Conservation (phyloP, 805 yeast genomes). For the Candida xiaguanensis region DNA sequence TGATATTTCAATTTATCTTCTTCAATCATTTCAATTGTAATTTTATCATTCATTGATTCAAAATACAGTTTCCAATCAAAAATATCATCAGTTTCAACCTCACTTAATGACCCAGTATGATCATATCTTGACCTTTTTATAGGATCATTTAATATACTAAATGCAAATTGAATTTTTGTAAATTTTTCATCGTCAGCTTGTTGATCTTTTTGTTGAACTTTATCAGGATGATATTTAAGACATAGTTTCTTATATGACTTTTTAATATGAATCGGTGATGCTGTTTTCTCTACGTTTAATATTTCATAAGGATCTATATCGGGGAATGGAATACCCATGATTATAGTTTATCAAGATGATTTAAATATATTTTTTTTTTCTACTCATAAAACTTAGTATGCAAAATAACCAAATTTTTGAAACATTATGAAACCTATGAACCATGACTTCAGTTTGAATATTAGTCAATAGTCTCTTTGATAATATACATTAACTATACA, state of each 20-base stretch:
- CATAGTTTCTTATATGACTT: constrained; percentile 65
- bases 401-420: not conserved
- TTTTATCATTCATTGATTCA: constrained; percentile 42
- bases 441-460: no score
- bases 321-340: constrained; percentile 42
- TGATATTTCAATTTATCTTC: constrained; percentile 67
- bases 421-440: no score
- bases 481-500: no score
- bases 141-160: constrained; percentile 61
- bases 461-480: no score
- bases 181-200: constrained; percentile 29
- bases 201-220: constrained; percentile 33
- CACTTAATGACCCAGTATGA: constrained; percentile 61
- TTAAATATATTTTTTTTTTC: not conserved
- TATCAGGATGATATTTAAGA: constrained; percentile 69
- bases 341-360: not conserved
- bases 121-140: constrained; percentile 58
- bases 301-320: constrained; percentile 62
- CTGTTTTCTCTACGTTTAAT: constrained; percentile 37
- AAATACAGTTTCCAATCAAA: constrained; percentile 62
- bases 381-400: no score
- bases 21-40: constrained; percentile 63
- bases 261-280: constrained; percentile 55
- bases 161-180: constrained; percentile 72
- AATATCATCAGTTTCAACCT: constrained; percentile 25